phyloP scores from a whole-genome alignment of 176 grass and related monocot genomes.

The Tuctoria greenei region DNA sequence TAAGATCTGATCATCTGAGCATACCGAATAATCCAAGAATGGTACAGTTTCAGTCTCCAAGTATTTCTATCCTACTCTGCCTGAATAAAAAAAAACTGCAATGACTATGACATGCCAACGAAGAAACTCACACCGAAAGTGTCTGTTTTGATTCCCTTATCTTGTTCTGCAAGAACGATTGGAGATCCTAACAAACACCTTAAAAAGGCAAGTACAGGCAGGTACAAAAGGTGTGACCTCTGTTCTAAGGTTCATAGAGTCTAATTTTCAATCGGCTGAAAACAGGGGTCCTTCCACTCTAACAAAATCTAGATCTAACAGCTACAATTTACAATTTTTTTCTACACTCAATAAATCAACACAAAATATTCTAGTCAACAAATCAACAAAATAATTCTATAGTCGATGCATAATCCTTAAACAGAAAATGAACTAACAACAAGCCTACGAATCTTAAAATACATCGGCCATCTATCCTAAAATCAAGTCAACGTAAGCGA shows the following conservation, averaged over 20 bases:
- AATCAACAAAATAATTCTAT: too few relatives aligned
- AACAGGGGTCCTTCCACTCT: too few relatives aligned
- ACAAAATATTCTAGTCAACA: too few relatives aligned
- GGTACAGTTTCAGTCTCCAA: not conserved
- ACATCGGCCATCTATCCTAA: conserved; percentile 2
- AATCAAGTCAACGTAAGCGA: not conserved
- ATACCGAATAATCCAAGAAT: not conserved
- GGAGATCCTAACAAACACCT: conserved; percentile 31
- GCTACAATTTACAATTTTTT: too few relatives aligned
- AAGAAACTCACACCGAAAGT: conserved; percentile 26
- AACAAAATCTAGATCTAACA: too few relatives aligned
- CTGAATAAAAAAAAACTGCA: conserved; percentile 17
- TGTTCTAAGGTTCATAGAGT: not conserved
- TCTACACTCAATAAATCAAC: too few relatives aligned
- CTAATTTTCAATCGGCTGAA: too few relatives aligned
- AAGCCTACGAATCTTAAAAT: too few relatives aligned
- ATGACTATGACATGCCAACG: not conserved
- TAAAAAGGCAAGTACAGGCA: conserved; percentile 22
- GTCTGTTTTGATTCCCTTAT: conserved; percentile 16
- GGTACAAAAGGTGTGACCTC: conserved; percentile 18
- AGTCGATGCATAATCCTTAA: too few relatives aligned
- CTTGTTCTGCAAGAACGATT: not conserved
- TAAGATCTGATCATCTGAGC: conserved; percentile 19
- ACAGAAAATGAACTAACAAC: too few relatives aligned
- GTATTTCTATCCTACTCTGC: not conserved